phyloP scores from a whole-genome alignment of 2,329 filamentous ascomycete genomes.

The Raffaelea albimanens region DNA sequence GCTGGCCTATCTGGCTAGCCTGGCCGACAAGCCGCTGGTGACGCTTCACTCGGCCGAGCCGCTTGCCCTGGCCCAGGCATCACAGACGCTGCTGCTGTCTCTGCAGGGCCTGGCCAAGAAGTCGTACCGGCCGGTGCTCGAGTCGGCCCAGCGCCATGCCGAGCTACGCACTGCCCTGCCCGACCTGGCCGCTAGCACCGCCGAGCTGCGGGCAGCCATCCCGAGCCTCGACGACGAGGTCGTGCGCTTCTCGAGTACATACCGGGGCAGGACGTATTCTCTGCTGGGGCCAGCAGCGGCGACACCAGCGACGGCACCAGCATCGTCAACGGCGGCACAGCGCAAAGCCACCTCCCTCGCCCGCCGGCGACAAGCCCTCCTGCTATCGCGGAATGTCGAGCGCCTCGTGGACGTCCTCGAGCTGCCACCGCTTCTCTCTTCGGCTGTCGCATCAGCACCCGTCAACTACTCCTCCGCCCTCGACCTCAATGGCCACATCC shows the following conservation, averaged over 20 bases:
- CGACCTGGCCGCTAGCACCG: conserved; percentile 53
- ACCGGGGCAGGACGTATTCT: too few relatives aligned
- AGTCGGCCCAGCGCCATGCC: conserved; percentile 69
- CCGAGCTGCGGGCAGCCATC: conserved; percentile 60
- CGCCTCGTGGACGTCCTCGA: conserved; percentile 85
- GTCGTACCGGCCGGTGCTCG: conserved; percentile 76
- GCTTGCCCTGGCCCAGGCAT: conserved; percentile 67
- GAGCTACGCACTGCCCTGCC: conserved; percentile 66
- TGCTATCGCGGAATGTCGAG: conserved; percentile 79
- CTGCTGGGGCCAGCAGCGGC: too few relatives aligned
- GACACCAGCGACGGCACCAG: conserved; percentile 62
- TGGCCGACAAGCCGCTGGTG: conserved; percentile 67
- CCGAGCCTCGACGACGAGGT: conserved; percentile 72
- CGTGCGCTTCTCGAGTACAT: conserved; percentile 71
- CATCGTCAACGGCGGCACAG: conserved; percentile 32
- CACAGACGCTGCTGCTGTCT: conserved; percentile 71
- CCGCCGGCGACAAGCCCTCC: conserved; percentile 66
- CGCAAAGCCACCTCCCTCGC: conserved; percentile 40
- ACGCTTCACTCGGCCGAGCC: conserved; percentile 68
- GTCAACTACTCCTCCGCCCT: conserved; percentile 82
- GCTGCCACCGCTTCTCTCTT: conserved; percentile 74
- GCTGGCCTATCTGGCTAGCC: conserved; percentile 63
- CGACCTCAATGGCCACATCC: conserved; percentile 89
- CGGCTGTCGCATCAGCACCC: conserved; percentile 56
- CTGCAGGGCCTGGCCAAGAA: conserved; percentile 83